These are phyloP conservation scores for Mucor piriformis DNA, from an alignment of 371 early-diverging fungal genomes.

Conservation along the genomic window DNA sequence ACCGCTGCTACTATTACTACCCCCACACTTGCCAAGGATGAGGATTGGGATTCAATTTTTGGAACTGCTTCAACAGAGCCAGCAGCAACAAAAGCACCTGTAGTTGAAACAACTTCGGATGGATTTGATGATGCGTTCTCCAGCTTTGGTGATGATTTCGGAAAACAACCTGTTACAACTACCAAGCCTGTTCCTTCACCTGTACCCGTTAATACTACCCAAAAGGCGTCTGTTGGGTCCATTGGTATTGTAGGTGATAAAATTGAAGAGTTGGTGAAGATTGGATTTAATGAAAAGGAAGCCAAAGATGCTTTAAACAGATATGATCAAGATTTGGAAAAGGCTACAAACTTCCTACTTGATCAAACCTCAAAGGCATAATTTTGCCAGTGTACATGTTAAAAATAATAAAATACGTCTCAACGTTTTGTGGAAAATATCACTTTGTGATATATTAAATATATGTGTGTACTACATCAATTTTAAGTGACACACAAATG, in stretches of 20 bases:
- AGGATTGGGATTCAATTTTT: conserved; percentile 55
- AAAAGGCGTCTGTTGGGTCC: conserved; percentile 15
- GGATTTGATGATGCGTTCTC: conserved; percentile 45
- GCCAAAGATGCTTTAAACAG: conserved; percentile 68
- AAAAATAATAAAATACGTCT: too few species aligned
- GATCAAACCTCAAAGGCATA: conserved; percentile 40
- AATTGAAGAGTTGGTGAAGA: conserved; percentile 54
- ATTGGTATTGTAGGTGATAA: conserved; percentile 28
- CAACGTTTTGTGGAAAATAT: too few species aligned
- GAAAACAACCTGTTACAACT: conserved; percentile 10
- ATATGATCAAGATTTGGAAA: conserved; percentile 70
- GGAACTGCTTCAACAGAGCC: conserved; percentile 19
- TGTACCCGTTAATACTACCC: not conserved
- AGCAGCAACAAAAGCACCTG: not conserved
- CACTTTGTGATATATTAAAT: too few species aligned
- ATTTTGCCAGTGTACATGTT: too few species aligned
- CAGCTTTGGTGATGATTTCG: conserved; percentile 26
- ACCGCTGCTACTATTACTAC: not conserved
- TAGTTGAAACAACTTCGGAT: not conserved
- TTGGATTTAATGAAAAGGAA: conserved; percentile 67
- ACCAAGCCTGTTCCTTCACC: not conserved
- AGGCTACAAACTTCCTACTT: conserved; percentile 70
- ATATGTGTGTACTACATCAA: too few species aligned
- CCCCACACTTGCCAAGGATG: conserved; percentile 5
- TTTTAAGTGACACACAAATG: too few species aligned